A percentile compares a stretch with the other conserved stretches of the same genome.
These are phyloP conservation scores for Cylindrotheca closterium DNA, from an alignment of 108 stramenopile genomes.

Conservation along the genomic window DNA sequence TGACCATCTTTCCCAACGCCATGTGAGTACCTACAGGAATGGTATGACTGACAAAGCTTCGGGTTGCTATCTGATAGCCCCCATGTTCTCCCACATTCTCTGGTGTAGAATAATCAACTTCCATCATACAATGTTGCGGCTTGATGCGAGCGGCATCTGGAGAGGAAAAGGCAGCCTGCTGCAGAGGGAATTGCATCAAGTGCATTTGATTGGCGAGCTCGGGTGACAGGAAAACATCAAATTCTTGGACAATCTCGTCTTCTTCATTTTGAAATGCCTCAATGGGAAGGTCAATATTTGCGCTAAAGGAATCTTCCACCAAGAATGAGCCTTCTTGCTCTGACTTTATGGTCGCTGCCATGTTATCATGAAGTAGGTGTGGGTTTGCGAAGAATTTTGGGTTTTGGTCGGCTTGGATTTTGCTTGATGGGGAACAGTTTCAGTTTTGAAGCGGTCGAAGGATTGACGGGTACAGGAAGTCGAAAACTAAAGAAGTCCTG, in stretches of 20 bases:
- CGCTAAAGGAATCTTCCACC: too few relatives aligned
- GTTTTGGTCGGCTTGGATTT: too few relatives aligned
- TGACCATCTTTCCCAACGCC: conserved; percentile 71
- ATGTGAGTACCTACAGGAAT: conserved; percentile 78
- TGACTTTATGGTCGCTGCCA: too few relatives aligned
- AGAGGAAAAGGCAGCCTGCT: conserved; percentile 27
- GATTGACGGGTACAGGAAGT: too few relatives aligned
- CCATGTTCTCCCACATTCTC: conserved; percentile 20
- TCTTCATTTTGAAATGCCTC: conserved; percentile 33
- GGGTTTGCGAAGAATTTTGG: too few relatives aligned
- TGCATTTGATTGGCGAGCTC: conserved; percentile 53
- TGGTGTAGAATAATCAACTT: conserved; percentile 45
- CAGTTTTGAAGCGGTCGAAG: too few relatives aligned
- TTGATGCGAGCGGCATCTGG: conserved; percentile 67
- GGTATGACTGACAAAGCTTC: conserved; percentile 67
- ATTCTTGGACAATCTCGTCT: conserved; percentile 76
- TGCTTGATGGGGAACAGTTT: too few relatives aligned
- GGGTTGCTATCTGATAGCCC: conserved; percentile 33
- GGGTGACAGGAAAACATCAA: conserved; percentile 83
- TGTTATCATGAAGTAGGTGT: too few relatives aligned
- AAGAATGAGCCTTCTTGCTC: too few relatives aligned
- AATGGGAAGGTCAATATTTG: too few relatives aligned
- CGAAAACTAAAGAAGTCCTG: too few relatives aligned
- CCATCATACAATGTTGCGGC: conserved; percentile 68
- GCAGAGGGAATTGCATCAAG: conserved; percentile 80